Percentiles rank a stretch among this genome's conserved stretches.
phyloP scores from a whole-genome alignment of 2,329 filamentous ascomycete genomes.

The Corynespora cassiicola region DNA sequence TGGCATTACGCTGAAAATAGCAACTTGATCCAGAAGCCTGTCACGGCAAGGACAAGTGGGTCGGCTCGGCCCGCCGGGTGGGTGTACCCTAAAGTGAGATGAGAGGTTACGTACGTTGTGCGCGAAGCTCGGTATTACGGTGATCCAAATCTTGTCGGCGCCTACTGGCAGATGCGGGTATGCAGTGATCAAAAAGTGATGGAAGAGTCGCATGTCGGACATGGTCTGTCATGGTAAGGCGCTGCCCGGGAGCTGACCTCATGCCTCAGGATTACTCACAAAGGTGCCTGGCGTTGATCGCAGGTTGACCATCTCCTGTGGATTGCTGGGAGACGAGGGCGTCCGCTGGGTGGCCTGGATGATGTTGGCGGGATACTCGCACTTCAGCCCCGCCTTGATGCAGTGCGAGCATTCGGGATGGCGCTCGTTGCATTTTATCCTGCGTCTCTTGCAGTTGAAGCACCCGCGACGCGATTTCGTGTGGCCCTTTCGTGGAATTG shows the following conservation, averaged over 20 bases:
- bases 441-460: conserved; percentile 70
- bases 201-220: conserved; percentile 73
- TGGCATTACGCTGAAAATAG: no score
- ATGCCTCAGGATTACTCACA: conserved; percentile 27
- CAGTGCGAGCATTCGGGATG: conserved; percentile 69
- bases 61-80: no score
- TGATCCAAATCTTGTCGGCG: conserved; percentile 71
- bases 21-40: no score
- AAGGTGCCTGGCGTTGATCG: conserved; percentile 41
- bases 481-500: conserved; percentile 61
- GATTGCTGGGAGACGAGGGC: conserved; percentile 25
- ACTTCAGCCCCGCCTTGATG: conserved; percentile 66
- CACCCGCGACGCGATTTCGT: conserved; percentile 71
- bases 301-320: conserved; percentile 34
- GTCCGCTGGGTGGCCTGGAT: conserved; percentile 35
- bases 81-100: no score
- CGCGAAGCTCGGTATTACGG: conserved; percentile 70
- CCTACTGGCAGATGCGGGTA: conserved; percentile 71
- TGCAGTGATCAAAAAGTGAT: conserved; percentile 68
- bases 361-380: conserved; percentile 64
- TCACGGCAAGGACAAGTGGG: conserved; percentile 6
- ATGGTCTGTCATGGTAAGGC: conserved; percentile 33
- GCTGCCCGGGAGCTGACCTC: conserved; percentile 2
- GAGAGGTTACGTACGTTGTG: conserved; percentile 60
- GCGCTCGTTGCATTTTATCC: conserved; percentile 75